Percentiles rank a stretch among this genome's conserved stretches.
Evolutionary conservation across 352 stramenopile genomes (phyloP).

Genomic region (Phytopythium mirpurense): DNA sequence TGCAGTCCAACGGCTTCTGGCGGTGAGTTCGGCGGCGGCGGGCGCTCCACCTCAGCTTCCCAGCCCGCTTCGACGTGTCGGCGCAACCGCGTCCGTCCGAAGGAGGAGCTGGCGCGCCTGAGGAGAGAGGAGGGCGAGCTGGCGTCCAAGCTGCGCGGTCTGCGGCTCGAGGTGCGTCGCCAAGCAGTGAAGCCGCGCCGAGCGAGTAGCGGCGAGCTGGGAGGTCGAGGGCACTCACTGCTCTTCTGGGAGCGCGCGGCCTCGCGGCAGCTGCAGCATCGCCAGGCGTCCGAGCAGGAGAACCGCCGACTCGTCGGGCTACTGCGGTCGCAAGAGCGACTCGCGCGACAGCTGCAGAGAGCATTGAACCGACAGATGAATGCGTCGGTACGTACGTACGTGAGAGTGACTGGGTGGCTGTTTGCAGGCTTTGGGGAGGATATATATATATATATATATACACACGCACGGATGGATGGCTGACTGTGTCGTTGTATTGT

Average conservation of each 20-base stretch:
- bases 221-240: neutral
- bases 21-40: neutral
- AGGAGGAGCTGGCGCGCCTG: neutral
- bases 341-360: slow-evolving; percentile 16
- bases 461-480: too few relatives aligned
- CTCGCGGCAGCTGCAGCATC: slow-evolving; percentile 16
- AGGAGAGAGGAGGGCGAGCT: neutral
- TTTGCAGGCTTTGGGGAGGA: neutral
- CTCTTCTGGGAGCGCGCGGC: slow-evolving; percentile 26
- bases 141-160: neutral
- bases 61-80: too few relatives aligned
- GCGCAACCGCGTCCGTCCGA: slow-evolving; percentile 2
- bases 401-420: neutral
- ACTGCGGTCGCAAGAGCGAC: slow-evolving; percentile 18
- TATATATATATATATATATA: too few relatives aligned
- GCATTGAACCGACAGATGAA: slow-evolving; percentile 14
- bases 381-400: slow-evolving; percentile 5
- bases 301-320: slow-evolving; percentile 23
- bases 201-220: neutral
- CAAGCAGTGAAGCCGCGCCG: neutral
- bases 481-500: too few relatives aligned
- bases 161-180: slow-evolving; percentile 1
- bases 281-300: slow-evolving; percentile 18
- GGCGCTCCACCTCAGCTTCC: too few relatives aligned
- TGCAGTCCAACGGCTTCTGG: neutral